Base-by-base conservation (phyloP, 2,329 filamentous ascomycete species). In the Cordyceps cicadae region DNA sequence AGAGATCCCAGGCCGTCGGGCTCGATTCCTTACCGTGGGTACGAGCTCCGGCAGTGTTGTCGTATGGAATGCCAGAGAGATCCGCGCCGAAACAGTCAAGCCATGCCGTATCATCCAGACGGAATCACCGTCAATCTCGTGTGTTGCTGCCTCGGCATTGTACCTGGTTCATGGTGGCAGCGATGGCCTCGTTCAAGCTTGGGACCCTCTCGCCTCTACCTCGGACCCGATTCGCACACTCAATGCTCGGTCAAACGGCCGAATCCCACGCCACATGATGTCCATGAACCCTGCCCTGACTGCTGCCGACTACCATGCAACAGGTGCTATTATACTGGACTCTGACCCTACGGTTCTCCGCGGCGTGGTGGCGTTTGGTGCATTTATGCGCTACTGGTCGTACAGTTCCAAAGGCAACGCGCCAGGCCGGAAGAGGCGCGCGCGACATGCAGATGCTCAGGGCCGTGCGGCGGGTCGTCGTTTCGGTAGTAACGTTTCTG, bases 151-250 rank as follows among this genome's bases (percentile, higher is more conserved):
- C 52, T 91, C 92, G 1, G 89, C 91, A 1, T 78, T 99, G 17
- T 95, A 96, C 70, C 76, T 99, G 17, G 89, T 97, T 7, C 90
- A 96, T 71, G 94, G 94, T 54, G 94, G 94, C 29, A 96, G 89
- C 66, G 94, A 99, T 74, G 93, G 94, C 0, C 82, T 97, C 3
- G 93, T 96, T 5, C 94, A 97, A 72, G 90, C 92, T 6, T 99
- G 94, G 94, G 94, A 99, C 75, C 90, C 89, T n/a, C 78, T 99
- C 52, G 90, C 87, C 1, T 97, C 93, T 2, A 88, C 82, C 0
- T 74, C 81, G 19, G 85, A 87, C 21, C 90, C 94, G 0, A 82
- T 97, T 56, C 86, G 92, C 45, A 97, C 92, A 0, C 79, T 99
- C 59, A 92, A 96, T 70, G 90, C 91, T 3, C 86, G 89, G 15